Base-by-base conservation (phyloP, 2,329 filamentous ascomycete genomes). In the Aspergillus aculeatus region DNA sequence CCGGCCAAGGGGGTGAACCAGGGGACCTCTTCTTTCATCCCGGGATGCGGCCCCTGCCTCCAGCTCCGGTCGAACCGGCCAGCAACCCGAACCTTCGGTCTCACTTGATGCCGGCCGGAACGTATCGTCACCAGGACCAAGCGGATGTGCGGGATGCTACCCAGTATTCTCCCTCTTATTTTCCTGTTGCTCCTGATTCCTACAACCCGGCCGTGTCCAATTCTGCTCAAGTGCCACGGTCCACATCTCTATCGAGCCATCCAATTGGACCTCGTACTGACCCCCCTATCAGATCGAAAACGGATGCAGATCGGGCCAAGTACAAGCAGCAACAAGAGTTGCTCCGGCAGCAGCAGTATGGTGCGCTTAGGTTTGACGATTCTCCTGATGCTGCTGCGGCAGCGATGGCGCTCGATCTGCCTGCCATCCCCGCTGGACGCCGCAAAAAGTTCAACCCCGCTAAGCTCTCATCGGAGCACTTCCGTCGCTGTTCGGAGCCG, bases 11-110 rank as follows among this genome's bases (percentile, higher is more conserved):
- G 48, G 91, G 92, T 48, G 91, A 93, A 58, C 91, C 92, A 62
- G 90, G 90, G 19, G 95, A 96, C 68, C 87, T 98, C 71, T 96
- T 96, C 73, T 99, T 96, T 73, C 92, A 98, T 69, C 93, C 93
- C 19, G 91, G 91, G 44, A 86, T 92, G 71, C 81, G 81, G 54
- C 87, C 86, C 56, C 74, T 89, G 50, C 84, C 86, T 68, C 81
- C 86, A 79, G 77, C 92, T 77, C 75, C 89, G 80, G 70, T 90
- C 79, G 66, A 85, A 4, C 71, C 80, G 31, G 81, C 77, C 50
- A 80, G 80, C 7, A 81, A 81, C 63, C 68, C 68, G 44, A 78
- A 73, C 47, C 69, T 75, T 50, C 75, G 77, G 41, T 76, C 80
- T 31, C 80, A 81, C 66, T 65, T 83, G 50, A 77, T 83, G 68